Conservation (phyloP, 176 grass and related monocot species). For the Puccinellia tenuiflora region DNA sequence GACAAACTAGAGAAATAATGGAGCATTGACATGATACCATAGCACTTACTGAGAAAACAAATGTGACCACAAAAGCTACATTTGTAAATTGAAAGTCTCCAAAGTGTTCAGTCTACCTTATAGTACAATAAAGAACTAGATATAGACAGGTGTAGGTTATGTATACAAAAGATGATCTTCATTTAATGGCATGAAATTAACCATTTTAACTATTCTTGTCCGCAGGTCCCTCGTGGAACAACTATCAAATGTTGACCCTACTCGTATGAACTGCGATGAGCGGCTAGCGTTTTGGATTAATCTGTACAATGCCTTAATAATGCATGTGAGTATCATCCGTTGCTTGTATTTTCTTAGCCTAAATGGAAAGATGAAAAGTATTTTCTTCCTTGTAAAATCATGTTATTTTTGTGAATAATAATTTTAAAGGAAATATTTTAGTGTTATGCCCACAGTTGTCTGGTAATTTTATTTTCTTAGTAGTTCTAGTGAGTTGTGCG, state of each 20-base stretch:
- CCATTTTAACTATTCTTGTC: neutral
- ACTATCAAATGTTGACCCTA: slow-evolving; percentile 68
- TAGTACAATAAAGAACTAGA: neutral
- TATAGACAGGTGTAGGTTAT: neutral
- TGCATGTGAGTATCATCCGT: slow-evolving; percentile 70
- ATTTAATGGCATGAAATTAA: neutral
- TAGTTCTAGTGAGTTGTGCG: neutral
- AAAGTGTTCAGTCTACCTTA: neutral
- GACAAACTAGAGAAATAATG: neutral
- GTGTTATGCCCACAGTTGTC: neutral
- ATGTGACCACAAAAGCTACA: neutral
- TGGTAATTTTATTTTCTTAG: neutral
- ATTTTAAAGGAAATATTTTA: neutral
- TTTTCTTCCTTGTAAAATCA: slow-evolving; percentile 1
- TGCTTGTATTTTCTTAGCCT: neutral
- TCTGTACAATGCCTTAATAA: slow-evolving; percentile 91
- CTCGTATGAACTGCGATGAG: slow-evolving; percentile 50
- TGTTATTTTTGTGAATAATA: neutral
- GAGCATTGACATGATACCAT: neutral
- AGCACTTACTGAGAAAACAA: neutral
- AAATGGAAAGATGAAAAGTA: neutral
- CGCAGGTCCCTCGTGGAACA: slow-evolving; percentile 81
- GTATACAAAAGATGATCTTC: neutral
- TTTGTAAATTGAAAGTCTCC: neutral
- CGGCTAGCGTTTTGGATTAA: slow-evolving; percentile 97